These are phyloP conservation scores for Trebouxia sp. DNA, from an alignment of 139 green algal species.

Conservation along the genomic window DNA sequence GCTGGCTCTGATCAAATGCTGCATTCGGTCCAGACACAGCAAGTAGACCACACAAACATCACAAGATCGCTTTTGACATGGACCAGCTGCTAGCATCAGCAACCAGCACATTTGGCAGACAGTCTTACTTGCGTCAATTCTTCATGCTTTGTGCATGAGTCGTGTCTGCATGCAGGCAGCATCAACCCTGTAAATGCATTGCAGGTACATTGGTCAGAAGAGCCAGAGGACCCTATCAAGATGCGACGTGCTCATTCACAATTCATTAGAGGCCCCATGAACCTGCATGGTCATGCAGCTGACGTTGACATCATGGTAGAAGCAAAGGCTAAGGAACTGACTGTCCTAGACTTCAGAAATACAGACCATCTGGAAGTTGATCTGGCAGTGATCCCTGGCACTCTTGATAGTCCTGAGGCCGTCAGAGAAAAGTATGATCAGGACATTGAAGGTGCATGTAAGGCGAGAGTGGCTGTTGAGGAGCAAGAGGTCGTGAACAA, in stretches of 20 bases:
- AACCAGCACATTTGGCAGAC: no score
- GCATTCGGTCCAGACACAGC: no score
- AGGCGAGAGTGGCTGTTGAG: neutral
- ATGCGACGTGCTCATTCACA: slow-evolving; percentile 56
- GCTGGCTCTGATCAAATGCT: no score
- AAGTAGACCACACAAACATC: no score
- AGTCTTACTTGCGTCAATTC: no score
- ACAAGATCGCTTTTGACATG: no score
- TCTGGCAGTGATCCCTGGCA: neutral
- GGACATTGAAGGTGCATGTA: neutral
- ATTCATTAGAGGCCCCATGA: slow-evolving; percentile 63
- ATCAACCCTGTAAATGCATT: no score
- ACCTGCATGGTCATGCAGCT: slow-evolving; percentile 56
- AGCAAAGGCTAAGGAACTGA: slow-evolving; percentile 70
- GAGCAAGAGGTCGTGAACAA: no score
- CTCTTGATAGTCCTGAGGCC: neutral
- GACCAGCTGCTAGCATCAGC: no score
- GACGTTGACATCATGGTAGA: slow-evolving; percentile 72
- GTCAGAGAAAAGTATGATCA: neutral
- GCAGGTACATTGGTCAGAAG: slow-evolving; percentile 69
- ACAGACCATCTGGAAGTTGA: neutral
- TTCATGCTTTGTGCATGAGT: no score
- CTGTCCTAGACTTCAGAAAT: slow-evolving; percentile 62
- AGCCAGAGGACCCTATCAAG: slow-evolving; percentile 49
- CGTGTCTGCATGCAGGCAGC: no score